Evolutionary conservation across 768 basidiomycete species (phyloP).

Genomic region (Lyophyllum atratum): DNA sequence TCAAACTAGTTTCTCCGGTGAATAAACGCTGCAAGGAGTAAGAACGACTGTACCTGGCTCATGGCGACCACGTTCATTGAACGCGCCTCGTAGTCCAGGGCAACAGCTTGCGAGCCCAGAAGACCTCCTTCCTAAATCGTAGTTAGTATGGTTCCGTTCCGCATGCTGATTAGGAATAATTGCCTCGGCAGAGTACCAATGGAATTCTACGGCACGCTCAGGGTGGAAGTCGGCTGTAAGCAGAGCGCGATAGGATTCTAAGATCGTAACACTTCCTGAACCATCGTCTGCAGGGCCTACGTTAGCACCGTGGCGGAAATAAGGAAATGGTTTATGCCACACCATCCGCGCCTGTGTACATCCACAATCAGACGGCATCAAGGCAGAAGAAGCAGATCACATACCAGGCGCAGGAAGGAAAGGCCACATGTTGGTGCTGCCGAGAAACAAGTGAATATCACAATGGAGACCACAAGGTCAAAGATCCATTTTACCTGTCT

Average conservation of each 20-base stretch:
- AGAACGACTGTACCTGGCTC: slow-evolving; percentile 61
- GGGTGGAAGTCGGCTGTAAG: slow-evolving; percentile 71
- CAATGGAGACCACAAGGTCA: background rate
- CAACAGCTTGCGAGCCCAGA: slow-evolving; percentile 89
- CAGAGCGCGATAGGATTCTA: slow-evolving; percentile 75
- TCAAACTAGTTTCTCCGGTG: slow-evolving; percentile 59
- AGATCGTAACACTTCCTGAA: slow-evolving; percentile 76
- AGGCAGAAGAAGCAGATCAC: slow-evolving; percentile 22
- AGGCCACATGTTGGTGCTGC: slow-evolving; percentile 76
- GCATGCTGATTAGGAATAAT: slow-evolving; percentile 12
- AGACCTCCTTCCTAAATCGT: slow-evolving; percentile 74
- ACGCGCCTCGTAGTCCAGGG: slow-evolving; percentile 66
- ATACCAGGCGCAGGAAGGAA: slow-evolving; percentile 77
- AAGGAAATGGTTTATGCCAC: slow-evolving; percentile 14
- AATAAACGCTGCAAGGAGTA: slow-evolving; percentile 14
- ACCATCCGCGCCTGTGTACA: slow-evolving; percentile 51
- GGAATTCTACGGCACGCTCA: slow-evolving; percentile 69
- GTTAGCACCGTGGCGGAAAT: slow-evolving; percentile 21
- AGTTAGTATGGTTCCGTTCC: slow-evolving; percentile 11
- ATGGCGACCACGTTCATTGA: slow-evolving; percentile 74
- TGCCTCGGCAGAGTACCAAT: slow-evolving; percentile 85
- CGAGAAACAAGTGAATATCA: slow-evolving; percentile 9
- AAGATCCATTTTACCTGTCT: slow-evolving; percentile 58
- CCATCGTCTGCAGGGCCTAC: slow-evolving; percentile 59
- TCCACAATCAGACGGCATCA: slow-evolving; percentile 22